Evolutionary conservation across 2,329 filamentous ascomycete genomes (phyloP).

Genomic region (Scytalidium lignicola): DNA sequence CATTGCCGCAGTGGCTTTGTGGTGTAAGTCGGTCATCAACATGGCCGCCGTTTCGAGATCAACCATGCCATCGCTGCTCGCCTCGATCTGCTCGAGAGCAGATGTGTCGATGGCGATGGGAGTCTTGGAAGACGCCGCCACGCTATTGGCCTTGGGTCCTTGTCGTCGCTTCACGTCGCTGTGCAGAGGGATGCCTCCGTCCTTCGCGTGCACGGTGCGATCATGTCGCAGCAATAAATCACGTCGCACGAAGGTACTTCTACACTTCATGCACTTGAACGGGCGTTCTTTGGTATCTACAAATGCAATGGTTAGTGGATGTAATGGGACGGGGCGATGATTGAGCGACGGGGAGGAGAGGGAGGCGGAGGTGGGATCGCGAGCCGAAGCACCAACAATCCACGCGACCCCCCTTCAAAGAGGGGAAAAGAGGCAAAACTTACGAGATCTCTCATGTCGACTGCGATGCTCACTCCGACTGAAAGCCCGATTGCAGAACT

Average conservation of each 20-base stretch:
- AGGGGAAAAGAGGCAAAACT: slow-evolving; percentile 40
- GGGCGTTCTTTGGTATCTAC: slow-evolving; percentile 96
- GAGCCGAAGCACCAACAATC: background rate
- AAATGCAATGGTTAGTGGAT: slow-evolving; percentile 11
- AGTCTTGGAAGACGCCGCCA: slow-evolving; percentile 66
- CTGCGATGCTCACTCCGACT: slow-evolving; percentile 96
- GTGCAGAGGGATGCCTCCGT: slow-evolving; percentile 88
- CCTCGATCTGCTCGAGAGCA: slow-evolving; percentile 87
- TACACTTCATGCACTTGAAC: slow-evolving; percentile 97
- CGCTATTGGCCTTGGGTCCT: slow-evolving; percentile 60
- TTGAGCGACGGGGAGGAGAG: slow-evolving; percentile 4
- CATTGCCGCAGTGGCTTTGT: slow-evolving; percentile 81
- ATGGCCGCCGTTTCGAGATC: slow-evolving; percentile 97
- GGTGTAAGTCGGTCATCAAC: slow-evolving; percentile 96
- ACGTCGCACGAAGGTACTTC: slow-evolving; percentile 96
- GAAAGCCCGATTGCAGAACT: slow-evolving; percentile 97
- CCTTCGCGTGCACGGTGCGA: slow-evolving; percentile 96
- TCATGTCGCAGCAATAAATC: slow-evolving; percentile 96
- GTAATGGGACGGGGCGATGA: slow-evolving; percentile 2
- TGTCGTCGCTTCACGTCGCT: slow-evolving; percentile 88
- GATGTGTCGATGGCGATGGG: slow-evolving; percentile 78
- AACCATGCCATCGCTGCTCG: slow-evolving; percentile 82
- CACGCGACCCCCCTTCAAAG: slow-evolving; percentile 4
- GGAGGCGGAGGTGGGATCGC: slow-evolving; percentile 7
- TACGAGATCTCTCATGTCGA: slow-evolving; percentile 96